Evolutionary conservation across 176 grass and related monocot species (phyloP), one percentile per base, ranked within the genome.

Genomic region (Aegilops speltoides): DNA sequence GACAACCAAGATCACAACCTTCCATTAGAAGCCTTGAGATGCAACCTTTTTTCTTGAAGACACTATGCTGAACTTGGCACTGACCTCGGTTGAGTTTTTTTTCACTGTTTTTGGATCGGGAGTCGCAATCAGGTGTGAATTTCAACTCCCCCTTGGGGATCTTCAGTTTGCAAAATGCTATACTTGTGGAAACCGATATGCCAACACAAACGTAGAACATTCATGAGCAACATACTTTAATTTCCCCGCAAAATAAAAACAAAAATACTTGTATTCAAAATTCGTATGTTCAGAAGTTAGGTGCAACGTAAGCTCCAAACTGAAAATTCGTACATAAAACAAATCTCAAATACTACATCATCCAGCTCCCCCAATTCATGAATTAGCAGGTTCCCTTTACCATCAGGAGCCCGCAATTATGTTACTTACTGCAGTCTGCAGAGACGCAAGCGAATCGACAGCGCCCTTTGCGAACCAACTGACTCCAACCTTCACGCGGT

Each of bases 381-480:
- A 83, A 59, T 22, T 73, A 36, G 20, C 20, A 78, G 66, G 23
- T 8, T n/a, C 7, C 67, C 40, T 45, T 29, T 65, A 82, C 8
- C 32, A 50, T 94, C 80, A 93, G 60, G 86, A 57, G 78, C 88
- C 83, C 52, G 83, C 79, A 26, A 96, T 68, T 64, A 89, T 74
- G 68, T 87, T 80, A 61, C 93, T 81, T 89, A 98, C 79, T 63
- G 87, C 89, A 31, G 77, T 93, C 87, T 99, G 97, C 36, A 99
- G 76, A 23, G 90, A 93, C 10, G 92, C 86, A 40, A 92, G 85
- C 2, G 94, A 86, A 85, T 99, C 94, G 1, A 99, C 38, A 10
- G 89, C 90, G 19, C 92, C 80, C 84, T 96, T 99, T 64, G 94
- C 78, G 14, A 96, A 82, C 97, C 97, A 99, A 78, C 97, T 99